Evolutionary conservation across 2,329 filamentous ascomycete species (phyloP).

Genomic region (Calycina herbarum): DNA sequence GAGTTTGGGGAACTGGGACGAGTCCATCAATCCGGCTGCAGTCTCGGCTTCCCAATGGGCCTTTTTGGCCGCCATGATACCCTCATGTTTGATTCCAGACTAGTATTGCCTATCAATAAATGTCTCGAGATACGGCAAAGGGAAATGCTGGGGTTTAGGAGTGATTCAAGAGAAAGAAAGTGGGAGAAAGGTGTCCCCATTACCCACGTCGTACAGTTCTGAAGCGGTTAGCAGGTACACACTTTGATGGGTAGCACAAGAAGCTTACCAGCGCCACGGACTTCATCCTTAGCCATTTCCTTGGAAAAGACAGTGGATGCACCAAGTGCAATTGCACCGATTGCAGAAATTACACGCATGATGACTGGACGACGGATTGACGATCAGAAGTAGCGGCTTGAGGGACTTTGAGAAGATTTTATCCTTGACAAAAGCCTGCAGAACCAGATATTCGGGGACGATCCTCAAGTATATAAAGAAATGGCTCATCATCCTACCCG

Average conservation of each 20-base stretch:
- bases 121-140: no score
- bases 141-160: no score
- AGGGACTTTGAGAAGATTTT: slow-evolving; percentile 11
- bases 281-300: slow-evolving; percentile 15
- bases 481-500: neutral
- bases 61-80: slow-evolving; percentile 25
- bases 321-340: slow-evolving; percentile 7
- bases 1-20: slow-evolving; percentile 33
- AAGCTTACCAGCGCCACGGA: slow-evolving; percentile 12
- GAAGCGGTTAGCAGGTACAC: neutral
- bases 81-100: slow-evolving; percentile 9
- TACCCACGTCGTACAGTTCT: neutral
- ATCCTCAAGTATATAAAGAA: slow-evolving; percentile 5
- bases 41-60: slow-evolving; percentile 34
- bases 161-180: no score
- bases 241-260: neutral
- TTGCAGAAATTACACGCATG: slow-evolving; percentile 11
- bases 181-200: no score
- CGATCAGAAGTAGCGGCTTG: neutral
- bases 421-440: slow-evolving; percentile 9
- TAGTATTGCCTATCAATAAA: no score
- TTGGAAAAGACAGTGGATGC: slow-evolving; percentile 9
- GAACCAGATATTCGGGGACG: slow-evolving; percentile 4
- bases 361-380: neutral
- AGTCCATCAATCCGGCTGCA: slow-evolving; percentile 39